A percentile compares a stretch with the other conserved stretches of the same genome.
Conservation (phyloP, 2,329 filamentous ascomycete genomes). For the Fusarium anthophilum region DNA sequence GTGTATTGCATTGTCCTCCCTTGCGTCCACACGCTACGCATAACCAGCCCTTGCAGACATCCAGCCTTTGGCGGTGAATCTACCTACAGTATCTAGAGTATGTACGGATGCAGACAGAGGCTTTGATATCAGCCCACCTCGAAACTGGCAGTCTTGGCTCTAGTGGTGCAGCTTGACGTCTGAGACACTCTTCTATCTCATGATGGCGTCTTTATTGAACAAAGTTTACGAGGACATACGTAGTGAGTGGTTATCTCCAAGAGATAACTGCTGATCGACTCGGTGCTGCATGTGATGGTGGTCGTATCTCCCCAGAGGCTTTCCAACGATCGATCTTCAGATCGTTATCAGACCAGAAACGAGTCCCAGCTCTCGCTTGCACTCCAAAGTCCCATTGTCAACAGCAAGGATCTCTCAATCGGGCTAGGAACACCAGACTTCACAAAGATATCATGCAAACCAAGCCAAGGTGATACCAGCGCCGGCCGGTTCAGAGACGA, state of each 20-base stretch:
- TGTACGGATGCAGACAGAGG: conserved; percentile 1
- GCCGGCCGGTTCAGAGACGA: conserved; percentile 20
- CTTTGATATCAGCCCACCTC: conserved; percentile 27
- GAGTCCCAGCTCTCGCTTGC: conserved; percentile 34
- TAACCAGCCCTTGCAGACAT: conserved; percentile 15
- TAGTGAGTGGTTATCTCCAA: background rate
- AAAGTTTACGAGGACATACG: background rate
- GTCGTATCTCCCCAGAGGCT: conserved; percentile 18
- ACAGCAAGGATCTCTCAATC: conserved; percentile 36
- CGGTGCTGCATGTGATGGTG: conserved; percentile 28
- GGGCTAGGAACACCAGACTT: conserved; percentile 24
- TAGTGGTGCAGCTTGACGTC: conserved; percentile 8
- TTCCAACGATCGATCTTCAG: conserved; percentile 22
- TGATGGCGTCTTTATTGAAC: background rate
- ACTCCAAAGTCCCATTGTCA: conserved; percentile 30
- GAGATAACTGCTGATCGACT: background rate
- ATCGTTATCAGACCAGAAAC: conserved; percentile 34
- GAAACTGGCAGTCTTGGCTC: conserved; percentile 21
- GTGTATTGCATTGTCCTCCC: conserved; percentile 31
- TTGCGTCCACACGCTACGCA: conserved; percentile 35
- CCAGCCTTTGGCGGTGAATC: conserved; percentile 40
- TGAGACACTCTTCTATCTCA: conserved; percentile 24
- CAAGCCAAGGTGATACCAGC: conserved; percentile 20
- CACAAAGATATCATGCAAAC: conserved; percentile 25
- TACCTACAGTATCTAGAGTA: conserved; percentile 7